Evolutionary conservation across 164 flowering plant species (phyloP), one percentile per base, ranked within the genome.

Genomic region (Chloranthus sessilifolius): DNA sequence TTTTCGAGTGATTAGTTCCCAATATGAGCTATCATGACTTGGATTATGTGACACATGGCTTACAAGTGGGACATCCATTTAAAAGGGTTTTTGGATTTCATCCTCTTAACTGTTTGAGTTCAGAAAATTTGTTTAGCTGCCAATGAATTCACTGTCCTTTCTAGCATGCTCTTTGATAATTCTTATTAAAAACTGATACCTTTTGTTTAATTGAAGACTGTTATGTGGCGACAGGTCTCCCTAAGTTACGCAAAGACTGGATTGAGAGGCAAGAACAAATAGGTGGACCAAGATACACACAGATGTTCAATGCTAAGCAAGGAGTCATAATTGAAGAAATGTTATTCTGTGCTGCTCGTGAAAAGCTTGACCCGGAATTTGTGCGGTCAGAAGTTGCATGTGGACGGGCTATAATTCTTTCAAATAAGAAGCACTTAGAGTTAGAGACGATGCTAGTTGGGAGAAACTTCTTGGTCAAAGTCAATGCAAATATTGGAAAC

Each of bases 361-460:
- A 94, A 70, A 83, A 81, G 56, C 88, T 94, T 52, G 94, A 94
- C 55, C 95, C 99, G 2, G 99, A 94, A 51, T 94, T 89, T 60
- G 88, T 94, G 54, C 76, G 97, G 57, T 81, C 95, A 47, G 99
- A 94, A 68, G 97, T 94, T 60, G 99, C 99, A 33, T 88, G 96
- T 48, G 99, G 99, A 2, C 78, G 97, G 40, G 99, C 99, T 38
- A 94, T 94, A 52, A 94, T 94, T 28, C 99, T 96, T 59, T 94
- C 99, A 50, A 94, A 94, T 79, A 94, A 94, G 71, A 94, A 79
- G 68, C 99, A 94, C 69, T 62, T 82, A 35, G 99, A 94, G 68
- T 61, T 94, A 67, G 99, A 94, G 66, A 97, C 99, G 2, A 94
- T 83, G 96, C 60, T 94, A 11, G 95, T 94, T 52, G 99, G 99